Evolutionary conservation across 768 basidiomycete species (phyloP), one percentile per base, ranked within the genome.

Genomic region (Saitozyma podzolica): DNA sequence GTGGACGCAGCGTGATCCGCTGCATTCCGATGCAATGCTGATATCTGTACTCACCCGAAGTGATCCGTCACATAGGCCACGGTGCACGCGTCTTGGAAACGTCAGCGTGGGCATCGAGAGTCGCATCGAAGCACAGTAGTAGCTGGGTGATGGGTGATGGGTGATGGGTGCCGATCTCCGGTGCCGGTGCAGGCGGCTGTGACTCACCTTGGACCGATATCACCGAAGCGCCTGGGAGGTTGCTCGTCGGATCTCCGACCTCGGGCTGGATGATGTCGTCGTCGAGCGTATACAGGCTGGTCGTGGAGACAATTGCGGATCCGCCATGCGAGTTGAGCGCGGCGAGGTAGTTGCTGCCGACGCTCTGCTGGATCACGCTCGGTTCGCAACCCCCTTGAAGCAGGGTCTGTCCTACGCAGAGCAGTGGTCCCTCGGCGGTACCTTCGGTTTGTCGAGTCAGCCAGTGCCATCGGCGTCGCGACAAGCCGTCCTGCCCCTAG

Each of bases 241-340:
- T 52, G 29, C 62, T 63, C 8, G 73, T 69, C 0, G 71, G 61
- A 8, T 62, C 50, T 45, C 64, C 55, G 20, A 66, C 40, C 50
- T 78, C 67, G 16, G 74, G 73, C 47, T 68, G 68, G 48, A 76
- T 67, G 14, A 75, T 68, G 17, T 78, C 69, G 67, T 77, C 76
- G 39, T 59, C 52, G 29, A 68, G 56, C 6, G 70, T 74, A 60
- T 59, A 73, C 29, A 72, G 54, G 17, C 62, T 60, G 1, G 66
- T 65, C 11, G 77, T 78, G 40, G 73, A 65, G 0, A 78, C 77
- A 29, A 76, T 62, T 0, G 74, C 71, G 1, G 40, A 29, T 13
- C 66, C 62, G 9, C 68, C 70, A 39, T 61, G 50, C 0, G 51
- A 9, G 56, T 75, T 73, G 50, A 67, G 65, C 9, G 77, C 77